Percentiles rank a stretch among this genome's conserved stretches.
These are phyloP conservation scores for Botrytis porri DNA, from an alignment of 2,329 filamentous ascomycete species.

Conservation along the genomic window DNA sequence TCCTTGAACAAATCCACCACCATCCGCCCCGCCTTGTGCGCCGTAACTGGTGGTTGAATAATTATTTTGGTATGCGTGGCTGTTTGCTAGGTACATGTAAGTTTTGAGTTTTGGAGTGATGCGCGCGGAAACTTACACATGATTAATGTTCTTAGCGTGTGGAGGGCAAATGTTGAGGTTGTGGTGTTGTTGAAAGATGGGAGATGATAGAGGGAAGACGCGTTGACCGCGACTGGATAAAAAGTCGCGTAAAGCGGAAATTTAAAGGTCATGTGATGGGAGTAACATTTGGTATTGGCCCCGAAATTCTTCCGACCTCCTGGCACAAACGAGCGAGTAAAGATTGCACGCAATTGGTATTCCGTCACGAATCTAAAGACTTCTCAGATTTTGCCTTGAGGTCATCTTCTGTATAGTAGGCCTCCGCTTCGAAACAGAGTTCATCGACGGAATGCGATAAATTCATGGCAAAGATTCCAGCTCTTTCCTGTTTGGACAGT, in stretches of 20 bases:
- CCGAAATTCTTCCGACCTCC: neutral
- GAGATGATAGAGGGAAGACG: constrained; percentile 9
- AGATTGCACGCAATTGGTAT: neutral
- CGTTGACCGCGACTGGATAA: constrained; percentile 12
- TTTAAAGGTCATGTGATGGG: neutral
- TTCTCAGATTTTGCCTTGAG: neutral
- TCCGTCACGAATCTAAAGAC: neutral
- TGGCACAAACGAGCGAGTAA: neutral
- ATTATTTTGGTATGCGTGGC: constrained; percentile 36
- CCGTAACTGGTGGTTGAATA: constrained; percentile 39
- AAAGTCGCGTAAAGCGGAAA: constrained; percentile 16
- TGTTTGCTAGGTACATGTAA: constrained; percentile 1
- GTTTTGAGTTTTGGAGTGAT: neutral
- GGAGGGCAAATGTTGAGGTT: neutral
- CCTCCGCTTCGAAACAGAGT: neutral
- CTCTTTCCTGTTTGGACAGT: neutral
- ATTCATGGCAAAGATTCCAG: neutral
- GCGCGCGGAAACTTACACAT: neutral
- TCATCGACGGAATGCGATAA: neutral
- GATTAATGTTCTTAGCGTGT: neutral
- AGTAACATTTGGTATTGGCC: neutral
- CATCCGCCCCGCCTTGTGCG: constrained; percentile 56
- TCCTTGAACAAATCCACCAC: constrained; percentile 55
- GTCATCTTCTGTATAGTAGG: neutral
- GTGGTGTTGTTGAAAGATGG: neutral